Conservation (phyloP, 768 basidiomycete species). For the Cystofilobasidium capitatum region DNA sequence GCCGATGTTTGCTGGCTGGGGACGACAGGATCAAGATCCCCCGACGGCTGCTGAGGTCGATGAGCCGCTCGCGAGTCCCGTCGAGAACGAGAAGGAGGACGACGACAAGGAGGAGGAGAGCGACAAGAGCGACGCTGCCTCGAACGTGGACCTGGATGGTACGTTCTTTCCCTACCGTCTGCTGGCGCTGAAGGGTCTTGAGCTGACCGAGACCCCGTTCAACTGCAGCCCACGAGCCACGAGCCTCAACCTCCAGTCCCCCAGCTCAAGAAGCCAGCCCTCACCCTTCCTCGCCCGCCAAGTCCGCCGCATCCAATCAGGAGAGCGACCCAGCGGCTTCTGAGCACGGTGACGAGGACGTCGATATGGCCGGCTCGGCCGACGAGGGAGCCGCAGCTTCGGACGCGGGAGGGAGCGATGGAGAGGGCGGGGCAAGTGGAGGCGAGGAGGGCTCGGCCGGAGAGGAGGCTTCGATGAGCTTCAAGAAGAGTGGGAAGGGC, state of each 20-base stretch:
- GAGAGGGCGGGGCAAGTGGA: conserved; percentile 36
- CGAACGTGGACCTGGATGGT: too few relatives aligned
- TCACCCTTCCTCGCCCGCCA: not conserved
- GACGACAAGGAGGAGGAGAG: too few relatives aligned
- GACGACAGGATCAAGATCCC: too few relatives aligned
- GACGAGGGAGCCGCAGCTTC: conserved; percentile 27
- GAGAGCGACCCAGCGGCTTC: not conserved
- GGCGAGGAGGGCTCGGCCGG: conserved; percentile 49
- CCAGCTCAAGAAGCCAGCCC: not conserved
- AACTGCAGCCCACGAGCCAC: not conserved
- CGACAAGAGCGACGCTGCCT: too few relatives aligned
- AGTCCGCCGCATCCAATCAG: not conserved
- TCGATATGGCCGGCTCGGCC: not conserved
- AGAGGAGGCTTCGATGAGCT: conserved; percentile 34
- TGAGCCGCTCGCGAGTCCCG: too few relatives aligned
- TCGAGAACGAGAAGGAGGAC: too few relatives aligned
- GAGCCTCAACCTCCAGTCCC: not conserved
- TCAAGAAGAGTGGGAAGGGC: conserved; percentile 38
- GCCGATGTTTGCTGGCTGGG: too few relatives aligned
- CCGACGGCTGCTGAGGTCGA: too few relatives aligned
- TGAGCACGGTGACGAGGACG: not conserved
- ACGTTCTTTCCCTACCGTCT: not conserved
- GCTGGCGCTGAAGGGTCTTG: too few relatives aligned
- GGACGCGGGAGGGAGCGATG: conserved; percentile 42
- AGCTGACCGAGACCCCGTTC: not conserved